Evolutionary conservation across 2,329 filamentous ascomycete species (phyloP), one percentile per base, ranked within the genome.

Genomic region (Fusarium metavorans): DNA sequence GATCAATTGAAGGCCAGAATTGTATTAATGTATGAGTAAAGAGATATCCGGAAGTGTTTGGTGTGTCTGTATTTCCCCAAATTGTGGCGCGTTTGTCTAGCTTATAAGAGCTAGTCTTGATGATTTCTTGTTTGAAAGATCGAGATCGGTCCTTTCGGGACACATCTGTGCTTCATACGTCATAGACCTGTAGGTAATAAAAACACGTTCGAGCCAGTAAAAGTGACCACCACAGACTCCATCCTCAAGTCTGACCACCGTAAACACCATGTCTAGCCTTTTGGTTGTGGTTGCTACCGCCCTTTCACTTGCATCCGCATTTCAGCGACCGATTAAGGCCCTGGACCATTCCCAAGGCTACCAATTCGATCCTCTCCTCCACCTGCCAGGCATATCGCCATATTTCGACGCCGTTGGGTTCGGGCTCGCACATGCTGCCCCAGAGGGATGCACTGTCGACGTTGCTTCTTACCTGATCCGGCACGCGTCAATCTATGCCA

Each of bases 331-430:
- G 13, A 64, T 77, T 27, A 27, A 70, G 10, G 18, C 37, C 18
- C 70, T 69, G 11, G 76, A 77, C 34, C 76, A 77, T 30, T 70
- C 64, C 3, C 76, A 77, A 23, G 76, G 76, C 39, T 77, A 77
- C 11, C 70, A 67, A 43, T 77, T 77, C 50, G 76, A 77, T 35
- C 74, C 76, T 6, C 76, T 77, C 14, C 61, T 75, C 1, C 76
- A 77, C 13, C 74, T 77, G 4, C 76, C 76, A 0, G 76, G 76
- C 4, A 77, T 76, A 60, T 77, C 76, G n/a, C 76, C 76, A 2
- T 77, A 77, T 32, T 77, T 77, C 16, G 76, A 77, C 39, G 76
- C 76, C 1, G 72, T 77, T 13, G 76, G 76, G 2, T 78, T 78
- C 35, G 76, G 76, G 2, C 56, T 78, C 1, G 64, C 61, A 8